phyloP scores from a whole-genome alignment of 1,284 basidiomycete species.

The Laetiporus sulphureus region DNA sequence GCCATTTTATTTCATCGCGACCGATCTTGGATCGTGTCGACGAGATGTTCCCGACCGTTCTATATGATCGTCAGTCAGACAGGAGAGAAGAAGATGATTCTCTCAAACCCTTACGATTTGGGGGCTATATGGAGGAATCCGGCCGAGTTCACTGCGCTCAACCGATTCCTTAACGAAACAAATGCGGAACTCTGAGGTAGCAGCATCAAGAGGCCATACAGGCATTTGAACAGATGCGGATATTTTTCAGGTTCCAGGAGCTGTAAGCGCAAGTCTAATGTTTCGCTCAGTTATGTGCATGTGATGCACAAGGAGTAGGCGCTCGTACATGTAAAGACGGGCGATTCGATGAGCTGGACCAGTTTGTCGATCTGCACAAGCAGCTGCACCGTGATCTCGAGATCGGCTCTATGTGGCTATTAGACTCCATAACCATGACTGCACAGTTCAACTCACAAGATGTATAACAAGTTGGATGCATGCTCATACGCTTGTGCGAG shows the following conservation, averaged over 20 bases:
- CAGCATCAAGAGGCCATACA: constrained; percentile 97
- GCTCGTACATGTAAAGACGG: constrained; percentile 88
- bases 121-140: constrained; percentile 89
- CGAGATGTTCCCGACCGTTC: constrained; percentile 29
- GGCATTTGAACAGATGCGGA: constrained; percentile 94
- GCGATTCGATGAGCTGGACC: constrained; percentile 96
- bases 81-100: not conserved
- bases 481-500: constrained; percentile 98
- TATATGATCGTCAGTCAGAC: constrained; percentile 4
- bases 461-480: constrained; percentile 93
- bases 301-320: too few species aligned
- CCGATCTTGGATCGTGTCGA: constrained; percentile 68
- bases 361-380: constrained; percentile 98
- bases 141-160: constrained; percentile 92
- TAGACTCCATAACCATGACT: too few species aligned
- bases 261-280: constrained; percentile 90
- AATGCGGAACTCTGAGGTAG: constrained; percentile 97
- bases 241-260: constrained; percentile 95
- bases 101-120: constrained; percentile 47
- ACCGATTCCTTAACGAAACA: constrained; percentile 87
- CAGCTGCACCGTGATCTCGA: constrained; percentile 93
- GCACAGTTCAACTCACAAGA: constrained; percentile 89
- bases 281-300: not conserved
- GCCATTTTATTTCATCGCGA: constrained; percentile 91
- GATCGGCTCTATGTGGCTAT: constrained; percentile 64